Base-by-base conservation (phyloP, 352 stramenopile genomes). In the Phytophthora tentaculata region DNA sequence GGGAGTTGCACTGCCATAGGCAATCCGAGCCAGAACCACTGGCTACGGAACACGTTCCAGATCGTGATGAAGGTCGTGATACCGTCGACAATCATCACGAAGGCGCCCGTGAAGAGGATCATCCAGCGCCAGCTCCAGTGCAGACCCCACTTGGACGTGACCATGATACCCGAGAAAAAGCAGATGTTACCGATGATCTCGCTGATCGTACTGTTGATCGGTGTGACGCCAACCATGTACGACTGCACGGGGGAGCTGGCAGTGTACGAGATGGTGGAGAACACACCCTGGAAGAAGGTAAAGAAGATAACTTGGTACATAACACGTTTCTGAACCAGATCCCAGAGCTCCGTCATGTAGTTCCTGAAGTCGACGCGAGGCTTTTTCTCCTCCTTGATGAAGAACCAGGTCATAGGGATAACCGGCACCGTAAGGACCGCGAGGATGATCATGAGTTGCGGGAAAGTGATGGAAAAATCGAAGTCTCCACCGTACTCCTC, bases 261-360 rank as follows among this genome's bases (percentile, higher is more conserved):
- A 2, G 65, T 77, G 61, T 72, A 75, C 45, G 52, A 62, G 26
- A 83, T 76, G 22, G 44, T 63, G 9, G 49, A 60, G 57, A 86
- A 81, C 35, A 84, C 45, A 17, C 67, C 67, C 32, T 55, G 59
- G 50, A 81, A 68, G 45, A 87, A 81, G 44, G 69, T 60, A 62
- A 77, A 85, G 43, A 67, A 44, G 29, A 87, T 67, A 44, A 85
- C 57, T 51, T 84, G 75, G 57, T 79, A 81, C 56, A 87, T 64
- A 5, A 64, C 76, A 17, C 72, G 72, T 22, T 56, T 62, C 61
- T 83, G 67, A 23, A 87, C 22, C 4, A 85, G 44, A 10, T 58
- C 20, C 41, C 43, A 62, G 7, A 54, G 8, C 2, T 62, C 19
- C 2, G 3, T 45, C 10, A 54, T 54, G 43, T 45, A 62, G 5